A percentile compares a stretch with the other conserved stretches of the same genome.
These are phyloP conservation scores for Diaporthe citrichinensis DNA, from an alignment of 2,329 filamentous ascomycete genomes.

Conservation along the genomic window DNA sequence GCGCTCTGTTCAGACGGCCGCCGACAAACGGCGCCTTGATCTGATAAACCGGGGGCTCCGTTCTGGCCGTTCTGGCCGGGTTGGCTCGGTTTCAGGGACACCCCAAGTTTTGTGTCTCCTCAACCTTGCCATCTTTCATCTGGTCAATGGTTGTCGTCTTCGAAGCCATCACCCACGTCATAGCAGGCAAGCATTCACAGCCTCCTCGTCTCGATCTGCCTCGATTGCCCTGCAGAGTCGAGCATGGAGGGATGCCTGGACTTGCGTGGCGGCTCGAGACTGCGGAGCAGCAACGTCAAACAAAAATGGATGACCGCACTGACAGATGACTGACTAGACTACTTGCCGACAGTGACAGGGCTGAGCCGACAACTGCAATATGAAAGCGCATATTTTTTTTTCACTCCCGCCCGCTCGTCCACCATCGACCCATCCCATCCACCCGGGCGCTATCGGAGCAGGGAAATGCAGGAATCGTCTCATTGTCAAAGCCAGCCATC, in stretches of 20 bases:
- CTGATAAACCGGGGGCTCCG: neutral
- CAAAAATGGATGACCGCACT: neutral
- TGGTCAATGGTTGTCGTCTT: neutral
- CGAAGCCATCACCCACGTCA: constrained; percentile 10
- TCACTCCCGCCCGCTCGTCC: constrained; percentile 11
- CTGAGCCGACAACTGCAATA: constrained; percentile 6
- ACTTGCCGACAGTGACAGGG: neutral
- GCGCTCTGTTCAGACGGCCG: neutral
- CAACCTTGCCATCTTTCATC: neutral
- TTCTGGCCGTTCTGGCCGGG: neutral
- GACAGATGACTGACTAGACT: neutral
- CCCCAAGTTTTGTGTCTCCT: neutral
- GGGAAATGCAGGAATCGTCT: constrained; percentile 14
- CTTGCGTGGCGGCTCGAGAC: neutral
- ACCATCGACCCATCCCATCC: constrained; percentile 10
- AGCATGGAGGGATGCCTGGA: neutral
- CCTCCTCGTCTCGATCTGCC: neutral
- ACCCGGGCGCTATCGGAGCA: constrained; percentile 32
- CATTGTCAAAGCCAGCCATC: neutral
- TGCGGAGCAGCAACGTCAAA: neutral
- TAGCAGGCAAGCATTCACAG: neutral
- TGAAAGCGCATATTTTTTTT: constrained; percentile 1
- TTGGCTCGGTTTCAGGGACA: constrained; percentile 1
- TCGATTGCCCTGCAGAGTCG: neutral
- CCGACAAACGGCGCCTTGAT: constrained; percentile 19